Conservation (phyloP, 257 asterid species). For the Avicennia marina region DNA sequence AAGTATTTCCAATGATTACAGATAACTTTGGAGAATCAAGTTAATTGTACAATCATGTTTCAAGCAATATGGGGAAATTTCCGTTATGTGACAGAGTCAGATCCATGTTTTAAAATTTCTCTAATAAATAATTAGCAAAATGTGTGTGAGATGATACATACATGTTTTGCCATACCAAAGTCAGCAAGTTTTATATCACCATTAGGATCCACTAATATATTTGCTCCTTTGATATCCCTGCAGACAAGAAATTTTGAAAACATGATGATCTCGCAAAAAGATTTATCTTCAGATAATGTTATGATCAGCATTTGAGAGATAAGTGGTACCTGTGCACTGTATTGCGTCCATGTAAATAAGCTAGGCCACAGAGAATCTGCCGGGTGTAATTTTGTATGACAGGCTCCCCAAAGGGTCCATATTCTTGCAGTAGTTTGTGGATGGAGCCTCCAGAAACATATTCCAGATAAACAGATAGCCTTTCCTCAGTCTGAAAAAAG, state of each 20-base stretch:
- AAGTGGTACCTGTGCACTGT: conserved; percentile 82
- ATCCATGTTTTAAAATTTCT: no score
- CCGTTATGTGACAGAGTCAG: no score
- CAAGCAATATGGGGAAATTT: no score
- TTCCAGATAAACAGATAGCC: conserved; percentile 85
- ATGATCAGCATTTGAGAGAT: conserved; percentile 15
- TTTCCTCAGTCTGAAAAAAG: conserved; percentile 60
- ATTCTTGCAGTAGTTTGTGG: conserved; percentile 89
- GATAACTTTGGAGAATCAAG: no score
- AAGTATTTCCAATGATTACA: no score
- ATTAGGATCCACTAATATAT: conserved; percentile 91
- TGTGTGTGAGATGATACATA: conserved; percentile 27
- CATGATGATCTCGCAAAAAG: no score
- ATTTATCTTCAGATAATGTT: not conserved
- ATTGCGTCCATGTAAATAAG: conserved; percentile 86
- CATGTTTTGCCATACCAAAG: conserved; percentile 99
- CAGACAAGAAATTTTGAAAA: no score
- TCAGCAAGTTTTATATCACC: conserved; percentile 96
- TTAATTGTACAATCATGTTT: no score
- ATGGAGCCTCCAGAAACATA: conserved; percentile 97
- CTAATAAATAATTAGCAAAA: no score
- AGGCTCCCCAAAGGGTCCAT: conserved; percentile 86
- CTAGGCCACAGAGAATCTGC: conserved; percentile 85
- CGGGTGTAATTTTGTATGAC: conserved; percentile 92
- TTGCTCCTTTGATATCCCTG: conserved; percentile 99